Evolutionary conservation across 208 protist genomes (phyloP).

Genomic region (Blastocrithidia nonstop): DNA sequence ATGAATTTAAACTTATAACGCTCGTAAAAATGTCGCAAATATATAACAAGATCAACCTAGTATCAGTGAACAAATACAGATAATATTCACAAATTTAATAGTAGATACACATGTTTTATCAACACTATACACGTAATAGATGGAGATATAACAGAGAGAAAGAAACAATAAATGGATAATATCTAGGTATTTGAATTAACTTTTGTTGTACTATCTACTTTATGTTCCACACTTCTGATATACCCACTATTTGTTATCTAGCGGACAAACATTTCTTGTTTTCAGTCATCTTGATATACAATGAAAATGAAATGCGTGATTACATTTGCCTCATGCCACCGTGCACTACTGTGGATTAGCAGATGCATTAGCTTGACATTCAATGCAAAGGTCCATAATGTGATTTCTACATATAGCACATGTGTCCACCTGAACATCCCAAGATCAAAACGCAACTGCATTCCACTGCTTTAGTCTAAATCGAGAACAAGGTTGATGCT

Average conservation of each 20-base stretch:
- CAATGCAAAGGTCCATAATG: constrained; percentile 98
- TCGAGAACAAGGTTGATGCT: no score
- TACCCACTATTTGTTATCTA: constrained; percentile 96
- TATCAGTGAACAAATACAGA: no score
- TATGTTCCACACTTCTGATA: constrained; percentile 93
- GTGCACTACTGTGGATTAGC: constrained; percentile 89
- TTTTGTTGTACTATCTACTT: neutral
- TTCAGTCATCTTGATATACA: constrained; percentile 98
- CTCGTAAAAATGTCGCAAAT: no score
- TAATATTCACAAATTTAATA: no score
- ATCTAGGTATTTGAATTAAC: neutral
- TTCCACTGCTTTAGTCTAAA: constrained; percentile 96
- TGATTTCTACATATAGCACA: constrained; percentile 98
- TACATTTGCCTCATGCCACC: constrained; percentile 97
- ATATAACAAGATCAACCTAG: no score
- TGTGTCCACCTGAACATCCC: constrained; percentile 97
- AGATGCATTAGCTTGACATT: constrained; percentile 94
- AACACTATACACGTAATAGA: no score
- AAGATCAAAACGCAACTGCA: constrained; percentile 96
- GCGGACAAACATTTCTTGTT: constrained; percentile 94
- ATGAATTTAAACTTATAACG: no score
- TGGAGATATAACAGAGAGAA: no score
- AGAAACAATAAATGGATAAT: neutral
- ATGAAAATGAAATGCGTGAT: constrained; percentile 98
- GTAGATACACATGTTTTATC: no score